phyloP scores from a whole-genome alignment of 139 green algal genomes.

The Pycnococcus provasolii region DNA sequence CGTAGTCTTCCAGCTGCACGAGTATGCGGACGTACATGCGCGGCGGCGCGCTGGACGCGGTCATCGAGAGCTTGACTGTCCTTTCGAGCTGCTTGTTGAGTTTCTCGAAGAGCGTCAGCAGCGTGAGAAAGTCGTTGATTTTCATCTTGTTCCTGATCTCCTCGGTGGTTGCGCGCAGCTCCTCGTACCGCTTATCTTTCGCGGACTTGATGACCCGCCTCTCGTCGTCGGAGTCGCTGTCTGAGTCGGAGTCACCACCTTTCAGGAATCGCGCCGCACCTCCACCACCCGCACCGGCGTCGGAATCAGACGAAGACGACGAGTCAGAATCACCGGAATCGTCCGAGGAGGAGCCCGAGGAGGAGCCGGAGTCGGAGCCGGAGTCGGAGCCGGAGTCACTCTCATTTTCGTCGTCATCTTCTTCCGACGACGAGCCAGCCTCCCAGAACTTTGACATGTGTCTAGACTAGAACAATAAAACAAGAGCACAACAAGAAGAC shows the following conservation, averaged over 20 bases:
- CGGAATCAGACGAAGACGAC: not conserved
- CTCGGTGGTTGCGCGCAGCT: slow-evolving; percentile 45
- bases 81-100: slow-evolving; percentile 98
- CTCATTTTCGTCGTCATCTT: not conserved
- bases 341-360: slow-evolving; percentile 30
- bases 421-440: slow-evolving; percentile 16
- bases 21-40: slow-evolving; percentile 77
- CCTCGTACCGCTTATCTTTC: slow-evolving; percentile 76
- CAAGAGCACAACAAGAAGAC: too few relatives aligned
- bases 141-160: slow-evolving; percentile 95
- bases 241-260: not conserved
- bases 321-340: slow-evolving; percentile 29
- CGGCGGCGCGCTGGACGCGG: slow-evolving; percentile 36
- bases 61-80: slow-evolving; percentile 38
- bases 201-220: slow-evolving; percentile 65
- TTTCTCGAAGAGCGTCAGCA: slow-evolving; percentile 83
- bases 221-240: slow-evolving; percentile 29
- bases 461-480: too few relatives aligned
- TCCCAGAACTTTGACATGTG: not conserved
- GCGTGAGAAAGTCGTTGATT: slow-evolving; percentile 91
- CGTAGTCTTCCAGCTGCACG: slow-evolving; percentile 81
- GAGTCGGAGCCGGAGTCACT: slow-evolving; percentile 21
- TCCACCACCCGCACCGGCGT: not conserved
- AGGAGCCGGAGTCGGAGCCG: slow-evolving; percentile 15
- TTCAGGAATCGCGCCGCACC: slow-evolving; percentile 25